Conservation (phyloP, 257 asterid genomes). For the Marsdenia floribunda region DNA sequence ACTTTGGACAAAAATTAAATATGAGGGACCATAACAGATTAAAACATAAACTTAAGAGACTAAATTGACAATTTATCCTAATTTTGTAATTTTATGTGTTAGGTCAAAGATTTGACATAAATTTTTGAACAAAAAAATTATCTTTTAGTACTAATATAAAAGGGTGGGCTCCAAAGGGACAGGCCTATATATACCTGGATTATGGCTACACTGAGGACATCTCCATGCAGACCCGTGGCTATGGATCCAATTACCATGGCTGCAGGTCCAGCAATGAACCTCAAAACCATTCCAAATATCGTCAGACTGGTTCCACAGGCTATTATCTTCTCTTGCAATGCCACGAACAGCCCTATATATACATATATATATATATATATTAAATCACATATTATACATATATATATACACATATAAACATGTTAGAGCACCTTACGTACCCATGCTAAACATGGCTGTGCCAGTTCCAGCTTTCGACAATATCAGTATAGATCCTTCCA, state of each 20-base stretch:
- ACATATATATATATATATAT: no score
- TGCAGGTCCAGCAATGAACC: conserved; percentile 37
- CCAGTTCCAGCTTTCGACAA: conserved; percentile 37
- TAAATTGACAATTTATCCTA: no score
- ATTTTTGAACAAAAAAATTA: no score
- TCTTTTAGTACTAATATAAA: no score
- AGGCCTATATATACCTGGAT: conserved; percentile 30
- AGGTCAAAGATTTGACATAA: no score
- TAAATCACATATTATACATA: no score
- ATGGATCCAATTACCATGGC: conserved; percentile 36
- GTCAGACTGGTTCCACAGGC: conserved; percentile 32
- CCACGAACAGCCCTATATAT: conserved; percentile 33
- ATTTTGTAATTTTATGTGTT: no score
- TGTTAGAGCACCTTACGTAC: conserved; percentile 9
- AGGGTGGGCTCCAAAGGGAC: background rate
- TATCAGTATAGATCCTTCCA: conserved; percentile 31
- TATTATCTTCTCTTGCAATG: conserved; percentile 33
- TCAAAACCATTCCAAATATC: conserved; percentile 27
- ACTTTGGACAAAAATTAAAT: no score
- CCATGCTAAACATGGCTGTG: conserved; percentile 42
- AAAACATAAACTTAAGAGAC: no score
- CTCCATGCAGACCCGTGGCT: conserved; percentile 30
- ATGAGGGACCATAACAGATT: no score
- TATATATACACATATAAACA: no score
- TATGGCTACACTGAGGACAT: conserved; percentile 28